Conservation (phyloP, 1,139 yeast species). For the Saccharomyces hybrid region DNA sequence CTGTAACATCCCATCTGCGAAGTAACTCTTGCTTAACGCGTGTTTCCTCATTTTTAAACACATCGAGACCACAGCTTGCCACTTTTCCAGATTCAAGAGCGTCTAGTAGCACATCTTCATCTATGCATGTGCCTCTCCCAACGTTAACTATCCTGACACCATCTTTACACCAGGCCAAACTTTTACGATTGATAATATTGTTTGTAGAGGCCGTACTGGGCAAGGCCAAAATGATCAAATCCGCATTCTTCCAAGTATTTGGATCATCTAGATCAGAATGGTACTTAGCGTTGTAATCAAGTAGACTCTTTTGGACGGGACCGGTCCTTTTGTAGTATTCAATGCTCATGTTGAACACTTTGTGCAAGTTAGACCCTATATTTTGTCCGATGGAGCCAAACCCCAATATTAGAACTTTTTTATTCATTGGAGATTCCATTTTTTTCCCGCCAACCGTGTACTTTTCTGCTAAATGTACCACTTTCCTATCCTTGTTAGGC, state of each 20-base stretch:
- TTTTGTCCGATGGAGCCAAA: conserved; percentile 70
- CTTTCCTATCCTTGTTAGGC: conserved; percentile 2
- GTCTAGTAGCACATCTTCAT: conserved; percentile 60
- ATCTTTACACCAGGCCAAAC: conserved; percentile 41
- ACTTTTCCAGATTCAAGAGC: conserved; percentile 65
- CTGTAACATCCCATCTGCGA: conserved; percentile 57
- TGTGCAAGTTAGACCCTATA: conserved; percentile 48
- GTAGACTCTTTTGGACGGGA: conserved; percentile 36
- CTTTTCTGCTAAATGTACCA: conserved; percentile 22
- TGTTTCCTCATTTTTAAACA: conserved; percentile 60
- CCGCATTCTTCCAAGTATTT: conserved; percentile 37
- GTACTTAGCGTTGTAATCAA: conserved; percentile 43
- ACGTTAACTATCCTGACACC: conserved; percentile 66
- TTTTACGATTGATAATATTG: conserved; percentile 44
- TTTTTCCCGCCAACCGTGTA: conserved; percentile 45
- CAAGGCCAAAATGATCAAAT: conserved; percentile 57
- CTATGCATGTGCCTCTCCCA: conserved; percentile 69
- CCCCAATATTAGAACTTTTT: conserved; percentile 61
- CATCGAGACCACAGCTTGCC: conserved; percentile 72
- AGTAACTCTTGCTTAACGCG: conserved; percentile 44
- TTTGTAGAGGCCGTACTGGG: conserved; percentile 58
- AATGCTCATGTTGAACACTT: conserved; percentile 55
- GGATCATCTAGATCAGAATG: conserved; percentile 34
- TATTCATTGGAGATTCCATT: conserved; percentile 48
- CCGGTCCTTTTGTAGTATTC: conserved; percentile 52